These are phyloP conservation scores for Scedosporium apiospermum DNA, from an alignment of 2,329 filamentous ascomycete species.

Conservation along the genomic window DNA sequence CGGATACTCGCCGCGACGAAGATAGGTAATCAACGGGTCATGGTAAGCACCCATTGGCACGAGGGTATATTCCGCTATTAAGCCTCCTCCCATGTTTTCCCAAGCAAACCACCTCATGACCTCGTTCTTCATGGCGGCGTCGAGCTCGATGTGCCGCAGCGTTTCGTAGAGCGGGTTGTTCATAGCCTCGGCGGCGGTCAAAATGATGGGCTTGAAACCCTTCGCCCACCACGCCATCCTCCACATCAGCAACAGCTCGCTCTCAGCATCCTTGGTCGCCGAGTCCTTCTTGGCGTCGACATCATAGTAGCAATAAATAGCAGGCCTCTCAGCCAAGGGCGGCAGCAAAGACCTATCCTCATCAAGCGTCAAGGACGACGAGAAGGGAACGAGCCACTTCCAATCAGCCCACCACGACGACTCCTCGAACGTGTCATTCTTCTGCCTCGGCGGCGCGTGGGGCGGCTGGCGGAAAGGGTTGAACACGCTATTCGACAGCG, in stretches of 20 bases:
- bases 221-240: slow-evolving; percentile 91
- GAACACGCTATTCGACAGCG: slow-evolving; percentile 34
- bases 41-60: slow-evolving; percentile 75
- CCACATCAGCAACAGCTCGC: slow-evolving; percentile 75
- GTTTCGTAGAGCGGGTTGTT: slow-evolving; percentile 70
- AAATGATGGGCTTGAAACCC: slow-evolving; percentile 76
- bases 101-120: slow-evolving; percentile 84
- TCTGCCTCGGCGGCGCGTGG: slow-evolving; percentile 64
- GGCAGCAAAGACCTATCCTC: slow-evolving; percentile 78
- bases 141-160: slow-evolving; percentile 53
- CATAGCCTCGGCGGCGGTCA: slow-evolving; percentile 72
- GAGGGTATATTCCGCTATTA: slow-evolving; percentile 69
- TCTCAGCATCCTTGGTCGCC: slow-evolving; percentile 61
- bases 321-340: slow-evolving; percentile 57
- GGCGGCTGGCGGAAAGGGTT: slow-evolving; percentile 61
- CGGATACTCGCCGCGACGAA: slow-evolving; percentile 69
- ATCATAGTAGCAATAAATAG: slow-evolving; percentile 90
- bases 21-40: slow-evolving; percentile 59
- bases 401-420: slow-evolving; percentile 81
- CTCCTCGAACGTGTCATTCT: slow-evolving; percentile 69
- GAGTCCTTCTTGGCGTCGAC: slow-evolving; percentile 51
- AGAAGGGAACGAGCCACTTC: slow-evolving; percentile 83
- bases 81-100: slow-evolving; percentile 79
- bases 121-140: slow-evolving; percentile 55
- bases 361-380: slow-evolving; percentile 67